These are phyloP conservation scores for Fulvia fulva DNA, from an alignment of 2,329 filamentous ascomycete genomes.

Conservation along the genomic window DNA sequence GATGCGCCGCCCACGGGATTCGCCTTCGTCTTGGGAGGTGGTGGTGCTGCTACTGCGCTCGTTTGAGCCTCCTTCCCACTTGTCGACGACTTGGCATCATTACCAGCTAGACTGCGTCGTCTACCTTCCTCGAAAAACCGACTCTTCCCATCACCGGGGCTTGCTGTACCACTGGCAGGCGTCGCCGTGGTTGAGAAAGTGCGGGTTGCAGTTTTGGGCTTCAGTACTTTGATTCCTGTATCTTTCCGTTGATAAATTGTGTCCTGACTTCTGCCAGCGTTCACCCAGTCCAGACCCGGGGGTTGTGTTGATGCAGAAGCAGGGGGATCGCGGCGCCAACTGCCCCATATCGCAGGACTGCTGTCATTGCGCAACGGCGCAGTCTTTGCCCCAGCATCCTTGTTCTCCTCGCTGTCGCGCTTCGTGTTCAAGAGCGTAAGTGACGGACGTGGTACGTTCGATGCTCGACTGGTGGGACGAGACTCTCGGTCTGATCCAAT, in stretches of 20 bases:
- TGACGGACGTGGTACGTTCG: slow-evolving; percentile 23
- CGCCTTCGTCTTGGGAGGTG: slow-evolving; percentile 38
- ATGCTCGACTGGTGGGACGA: slow-evolving; percentile 25
- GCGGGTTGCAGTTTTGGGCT: slow-evolving; percentile 64
- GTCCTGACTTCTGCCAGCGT: slow-evolving; percentile 53
- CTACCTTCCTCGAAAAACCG: slow-evolving; percentile 50
- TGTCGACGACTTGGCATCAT: slow-evolving; percentile 10
- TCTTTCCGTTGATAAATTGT: slow-evolving; percentile 64
- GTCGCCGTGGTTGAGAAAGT: slow-evolving; percentile 40
- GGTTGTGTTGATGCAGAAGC: slow-evolving; percentile 13
- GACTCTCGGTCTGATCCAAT: slow-evolving; percentile 23
- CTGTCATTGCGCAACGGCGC: slow-evolving; percentile 20
- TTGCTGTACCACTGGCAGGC: slow-evolving; percentile 15
- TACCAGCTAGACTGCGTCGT: slow-evolving; percentile 25
- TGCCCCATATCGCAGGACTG: slow-evolving; percentile 45
- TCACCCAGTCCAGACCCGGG: slow-evolving; percentile 48
- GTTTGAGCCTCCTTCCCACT: slow-evolving; percentile 34
- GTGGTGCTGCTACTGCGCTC: slow-evolving; percentile 10
- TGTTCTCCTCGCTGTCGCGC: slow-evolving; percentile 16
- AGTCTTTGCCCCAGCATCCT: slow-evolving; percentile 13
- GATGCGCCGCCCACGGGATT: slow-evolving; percentile 92
- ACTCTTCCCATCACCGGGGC: slow-evolving; percentile 35
- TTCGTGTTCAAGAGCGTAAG: slow-evolving; percentile 24
- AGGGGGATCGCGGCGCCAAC: slow-evolving; percentile 44
- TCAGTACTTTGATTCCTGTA: slow-evolving; percentile 86